Conservation (phyloP, 768 basidiomycete genomes). For the Basidioascus undulatus region DNA sequence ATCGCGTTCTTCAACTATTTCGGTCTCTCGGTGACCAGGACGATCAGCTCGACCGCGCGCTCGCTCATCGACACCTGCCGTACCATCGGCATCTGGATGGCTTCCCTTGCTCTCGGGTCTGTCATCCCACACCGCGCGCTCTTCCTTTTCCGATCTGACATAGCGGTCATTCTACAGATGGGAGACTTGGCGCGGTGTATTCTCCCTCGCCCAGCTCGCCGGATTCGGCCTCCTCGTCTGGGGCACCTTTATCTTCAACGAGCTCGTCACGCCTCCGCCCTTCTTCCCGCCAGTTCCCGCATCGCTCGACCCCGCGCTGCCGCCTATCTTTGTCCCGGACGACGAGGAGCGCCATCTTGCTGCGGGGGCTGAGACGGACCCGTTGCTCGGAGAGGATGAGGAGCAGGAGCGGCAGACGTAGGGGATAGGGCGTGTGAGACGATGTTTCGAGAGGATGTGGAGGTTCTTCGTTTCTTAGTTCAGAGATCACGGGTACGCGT, state of each 20-base stretch:
- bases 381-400: too few species aligned
- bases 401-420: too few species aligned
- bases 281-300: slow-evolving; percentile 28
- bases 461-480: too few species aligned
- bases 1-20: slow-evolving; percentile 4
- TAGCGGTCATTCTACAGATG: slow-evolving; percentile 22
- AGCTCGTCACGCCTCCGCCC: slow-evolving; percentile 43
- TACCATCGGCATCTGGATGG: slow-evolving; percentile 74
- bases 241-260: slow-evolving; percentile 70
- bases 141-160: slow-evolving; percentile 5
- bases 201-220: slow-evolving; percentile 52
- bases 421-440: too few species aligned
- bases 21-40: slow-evolving; percentile 30
- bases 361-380: too few species aligned
- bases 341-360: too few species aligned
- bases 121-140: slow-evolving; percentile 4
- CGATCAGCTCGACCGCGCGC: slow-evolving; percentile 78
- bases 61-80: slow-evolving; percentile 84
- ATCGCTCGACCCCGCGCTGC: slow-evolving; percentile 3
- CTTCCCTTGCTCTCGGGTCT: slow-evolving; percentile 12
- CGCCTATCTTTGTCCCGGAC: too few species aligned
- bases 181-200: slow-evolving; percentile 67
- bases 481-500: too few species aligned
- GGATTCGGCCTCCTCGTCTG: slow-evolving; percentile 79
- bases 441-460: too few species aligned